phyloP scores from a whole-genome alignment of 179 eudicot genomes.

The Nepenthes alata region DNA sequence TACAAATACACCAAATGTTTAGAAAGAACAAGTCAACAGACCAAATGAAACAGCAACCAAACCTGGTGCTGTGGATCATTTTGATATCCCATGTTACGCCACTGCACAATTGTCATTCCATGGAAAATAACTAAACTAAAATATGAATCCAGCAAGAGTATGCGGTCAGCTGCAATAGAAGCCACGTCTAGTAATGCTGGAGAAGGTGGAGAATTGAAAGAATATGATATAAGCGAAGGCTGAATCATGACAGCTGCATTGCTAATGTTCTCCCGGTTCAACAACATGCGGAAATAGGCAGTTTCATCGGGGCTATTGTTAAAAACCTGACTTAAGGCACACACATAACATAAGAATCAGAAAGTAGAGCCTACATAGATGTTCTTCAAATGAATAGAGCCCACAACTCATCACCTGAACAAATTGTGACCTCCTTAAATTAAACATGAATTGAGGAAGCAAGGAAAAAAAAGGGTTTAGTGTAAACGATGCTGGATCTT shows the following conservation, averaged over 20 bases:
- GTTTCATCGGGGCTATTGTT: constrained; percentile 99
- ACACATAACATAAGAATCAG: background rate
- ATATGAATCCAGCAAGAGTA: constrained; percentile 76
- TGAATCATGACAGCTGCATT: constrained; percentile 93
- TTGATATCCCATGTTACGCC: constrained; percentile 96
- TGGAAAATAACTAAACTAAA: constrained; percentile 93
- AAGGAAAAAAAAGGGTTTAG: constrained; percentile 74
- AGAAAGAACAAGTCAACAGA: too few relatives aligned
- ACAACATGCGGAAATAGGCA: constrained; percentile 84
- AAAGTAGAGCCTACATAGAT: background rate
- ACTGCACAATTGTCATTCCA: constrained; percentile 93
- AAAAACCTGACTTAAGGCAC: constrained; percentile 45
- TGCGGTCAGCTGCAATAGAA: constrained; percentile 80
- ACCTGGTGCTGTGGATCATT: constrained; percentile 85
- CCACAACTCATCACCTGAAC: constrained; percentile 49
- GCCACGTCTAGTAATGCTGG: constrained; percentile 82
- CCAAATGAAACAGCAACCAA: background rate
- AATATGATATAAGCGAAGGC: constrained; percentile 82
- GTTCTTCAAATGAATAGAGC: background rate
- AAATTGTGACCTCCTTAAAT: constrained; percentile 88
- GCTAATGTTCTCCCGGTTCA: constrained; percentile 71
- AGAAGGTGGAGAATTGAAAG: constrained; percentile 64
- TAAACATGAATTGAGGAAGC: constrained; percentile 95
- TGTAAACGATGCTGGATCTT: constrained; percentile 80
- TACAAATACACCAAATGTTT: too few relatives aligned